These are phyloP conservation scores for Patellifolia procumbens DNA, from an alignment of 179 eudicot species.

Conservation along the genomic window DNA sequence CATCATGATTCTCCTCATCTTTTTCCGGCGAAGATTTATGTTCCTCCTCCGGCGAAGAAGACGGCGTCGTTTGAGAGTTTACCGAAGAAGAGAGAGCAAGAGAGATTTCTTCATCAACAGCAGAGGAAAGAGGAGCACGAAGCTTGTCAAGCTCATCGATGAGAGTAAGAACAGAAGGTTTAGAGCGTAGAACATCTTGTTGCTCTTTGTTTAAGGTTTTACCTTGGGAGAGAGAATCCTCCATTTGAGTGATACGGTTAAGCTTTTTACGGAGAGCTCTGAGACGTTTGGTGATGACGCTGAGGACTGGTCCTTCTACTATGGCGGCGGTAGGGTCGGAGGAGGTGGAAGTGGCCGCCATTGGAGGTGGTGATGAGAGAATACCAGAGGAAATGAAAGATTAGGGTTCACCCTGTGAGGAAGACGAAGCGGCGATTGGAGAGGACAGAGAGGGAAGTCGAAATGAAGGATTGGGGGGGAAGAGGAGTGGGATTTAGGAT, in stretches of 20 bases:
- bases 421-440: neutral
- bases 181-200: conserved; percentile 63
- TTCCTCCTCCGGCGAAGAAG: conserved; percentile 10
- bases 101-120: conserved; percentile 59
- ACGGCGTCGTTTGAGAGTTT: neutral
- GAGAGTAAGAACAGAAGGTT: conserved; percentile 44
- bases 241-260: conserved; percentile 76
- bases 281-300: conserved; percentile 70
- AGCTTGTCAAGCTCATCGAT: conserved; percentile 91
- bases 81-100: conserved; percentile 25
- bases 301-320: conserved; percentile 77
- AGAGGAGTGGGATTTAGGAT: neutral
- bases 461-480: neutral
- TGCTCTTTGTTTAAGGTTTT: conserved; percentile 81
- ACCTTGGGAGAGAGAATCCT: conserved; percentile 60
- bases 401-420: conserved; percentile 20
- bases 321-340: conserved; percentile 37
- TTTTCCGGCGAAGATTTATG: neutral
- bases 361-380: conserved; percentile 5
- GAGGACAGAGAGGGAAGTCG: neutral
- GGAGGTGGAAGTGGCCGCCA: conserved; percentile 43
- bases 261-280: conserved; percentile 76
- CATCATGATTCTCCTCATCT: neutral
- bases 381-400: neutral
- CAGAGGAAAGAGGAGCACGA: conserved; percentile 58